Evolutionary conservation across 768 basidiomycete species (phyloP), one percentile per base, ranked within the genome.

Genomic region (Termitomyces sp.): DNA sequence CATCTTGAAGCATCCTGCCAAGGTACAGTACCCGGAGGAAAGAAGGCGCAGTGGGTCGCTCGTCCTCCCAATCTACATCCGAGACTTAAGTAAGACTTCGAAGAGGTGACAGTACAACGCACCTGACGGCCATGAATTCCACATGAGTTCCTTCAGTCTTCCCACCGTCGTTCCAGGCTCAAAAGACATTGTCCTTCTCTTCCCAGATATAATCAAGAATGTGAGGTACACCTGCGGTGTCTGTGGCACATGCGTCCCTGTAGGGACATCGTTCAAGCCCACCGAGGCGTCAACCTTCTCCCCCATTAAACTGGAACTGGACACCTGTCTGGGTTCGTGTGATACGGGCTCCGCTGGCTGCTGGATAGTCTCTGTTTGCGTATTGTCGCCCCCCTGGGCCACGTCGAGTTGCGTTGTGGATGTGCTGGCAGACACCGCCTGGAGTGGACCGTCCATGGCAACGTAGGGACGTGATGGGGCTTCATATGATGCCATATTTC

Each of bases 111-210:
- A 19, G n/a, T 25, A 21, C 19, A 54, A 72, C 80, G 64, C 59
- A 85, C 89, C 88, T 63, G 75, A 72, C 28, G 88, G 88, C 89
- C 90, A 92, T 34, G 83, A 79, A 71, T 85, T 89, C 89, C 90
- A 91, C 37, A 86, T 81, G 46, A 92, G 79, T 72, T 92, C 90
- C 70, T 91, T 91, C 28, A 90, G 85, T 62, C 90, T 76, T 17
- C 87, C 88, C 32, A 91, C 73, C 0, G 88, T 86, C 21, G 81
- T 87, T 61, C 83, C 82, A 12, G 88, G 88, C 28, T 89, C 87
- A 61, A 92, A 92, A 0, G 79, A 72, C 81, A 91, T 88, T 0
- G 83, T 82, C 59, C 84, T 76, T 59, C 88, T 74, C 41, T 77
- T 72, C 0, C 89, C 88, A 0, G 87, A 84, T 27, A 90, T 79